Conservation (phyloP, 208 protist genomes). For the Acanthamoeba divionensis region DNA sequence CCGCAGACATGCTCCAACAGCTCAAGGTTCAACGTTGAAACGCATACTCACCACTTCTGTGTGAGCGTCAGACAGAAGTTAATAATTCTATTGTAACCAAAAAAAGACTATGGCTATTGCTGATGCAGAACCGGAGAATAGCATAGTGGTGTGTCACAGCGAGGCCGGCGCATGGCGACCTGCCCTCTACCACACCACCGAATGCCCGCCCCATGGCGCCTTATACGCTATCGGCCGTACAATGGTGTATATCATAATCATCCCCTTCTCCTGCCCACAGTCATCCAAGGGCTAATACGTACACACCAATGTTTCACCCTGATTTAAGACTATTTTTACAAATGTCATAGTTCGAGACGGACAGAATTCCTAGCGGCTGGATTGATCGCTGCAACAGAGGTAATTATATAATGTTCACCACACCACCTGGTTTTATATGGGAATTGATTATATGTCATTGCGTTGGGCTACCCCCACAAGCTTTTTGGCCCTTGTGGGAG, state of each 20-base stretch:
- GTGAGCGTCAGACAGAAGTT: background rate
- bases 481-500: too few species aligned
- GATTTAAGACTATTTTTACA: background rate
- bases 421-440: too few species aligned
- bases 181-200: background rate
- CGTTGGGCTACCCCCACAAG: too few species aligned
- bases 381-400: slow-evolving; percentile 36
- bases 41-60: background rate
- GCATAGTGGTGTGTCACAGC: slow-evolving; percentile 50
- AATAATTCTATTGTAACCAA: background rate
- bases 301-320: background rate
- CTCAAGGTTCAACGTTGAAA: background rate
- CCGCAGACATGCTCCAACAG: background rate
- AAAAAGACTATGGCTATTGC: background rate
- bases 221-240: slow-evolving; percentile 7
- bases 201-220: slow-evolving; percentile 23
- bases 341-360: slow-evolving; percentile 41
- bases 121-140: background rate
- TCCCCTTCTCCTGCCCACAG: background rate
- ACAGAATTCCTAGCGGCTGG: slow-evolving; percentile 37
- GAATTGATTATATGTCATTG: too few species aligned
- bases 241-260: background rate
- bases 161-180: slow-evolving; percentile 55
- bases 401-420: too few species aligned
- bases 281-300: too few species aligned